Percentiles rank a stretch among this genome's conserved stretches.
Evolutionary conservation across 1,139 yeast genomes (phyloP).

Genomic region (Meyerozyma sp.): DNA sequence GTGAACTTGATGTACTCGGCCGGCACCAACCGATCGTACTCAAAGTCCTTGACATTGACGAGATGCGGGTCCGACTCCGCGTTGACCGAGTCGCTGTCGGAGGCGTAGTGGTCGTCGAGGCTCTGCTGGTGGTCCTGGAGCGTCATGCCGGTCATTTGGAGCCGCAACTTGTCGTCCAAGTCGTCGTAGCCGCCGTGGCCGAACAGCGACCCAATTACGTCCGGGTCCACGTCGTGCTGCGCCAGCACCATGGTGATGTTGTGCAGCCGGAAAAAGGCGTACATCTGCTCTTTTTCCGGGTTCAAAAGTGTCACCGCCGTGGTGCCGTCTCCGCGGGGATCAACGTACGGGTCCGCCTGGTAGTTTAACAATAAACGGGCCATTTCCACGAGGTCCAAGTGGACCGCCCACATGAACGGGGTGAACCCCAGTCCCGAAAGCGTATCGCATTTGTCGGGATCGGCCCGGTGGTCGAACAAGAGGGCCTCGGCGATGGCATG

Average conservation of each 20-base stretch:
- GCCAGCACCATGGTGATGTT: conserved; percentile 24
- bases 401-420: conserved; percentile 48
- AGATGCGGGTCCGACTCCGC: conserved; percentile 20
- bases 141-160: conserved; percentile 37
- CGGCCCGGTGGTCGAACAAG: conserved; percentile 25
- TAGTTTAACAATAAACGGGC: conserved; percentile 31
- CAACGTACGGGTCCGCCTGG: conserved; percentile 38
- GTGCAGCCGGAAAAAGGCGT: conserved; percentile 36
- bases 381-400: conserved; percentile 30
- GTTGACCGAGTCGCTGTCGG: conserved; percentile 9
- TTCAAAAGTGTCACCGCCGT: conserved; percentile 29
- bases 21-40: conserved; percentile 40
- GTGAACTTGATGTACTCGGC: conserved; percentile 52
- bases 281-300: conserved; percentile 27
- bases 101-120: conserved; percentile 15
- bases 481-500: conserved; percentile 40
- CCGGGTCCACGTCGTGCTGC: conserved; percentile 10
- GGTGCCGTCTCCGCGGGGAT: conserved; percentile 20
- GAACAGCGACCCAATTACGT: conserved; percentile 14
- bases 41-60: conserved; percentile 33
- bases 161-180: conserved; percentile 35
- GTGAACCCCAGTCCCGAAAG: conserved; percentile 24
- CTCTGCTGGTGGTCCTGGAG: conserved; percentile 11
- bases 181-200: conserved; percentile 32
- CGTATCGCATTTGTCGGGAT: conserved; percentile 35